Evolutionary conservation across 2,329 filamentous ascomycete species (phyloP).

Genomic region (Stachybotrys echinatus): DNA sequence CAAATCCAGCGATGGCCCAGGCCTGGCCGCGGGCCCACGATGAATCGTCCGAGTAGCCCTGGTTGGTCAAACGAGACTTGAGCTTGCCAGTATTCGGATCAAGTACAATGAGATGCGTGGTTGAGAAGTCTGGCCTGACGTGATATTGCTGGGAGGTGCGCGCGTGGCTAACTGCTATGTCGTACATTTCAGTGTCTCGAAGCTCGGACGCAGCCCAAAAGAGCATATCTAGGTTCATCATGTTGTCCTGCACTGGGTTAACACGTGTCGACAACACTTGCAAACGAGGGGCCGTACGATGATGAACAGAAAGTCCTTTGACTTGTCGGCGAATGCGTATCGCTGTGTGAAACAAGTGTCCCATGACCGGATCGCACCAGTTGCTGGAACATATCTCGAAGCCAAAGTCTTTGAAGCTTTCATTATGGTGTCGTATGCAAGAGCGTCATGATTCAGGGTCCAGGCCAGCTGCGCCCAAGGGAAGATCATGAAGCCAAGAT

Average conservation of each 20-base stretch:
- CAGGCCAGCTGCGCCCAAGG: slow-evolving; percentile 31
- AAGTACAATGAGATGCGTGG: slow-evolving; percentile 40
- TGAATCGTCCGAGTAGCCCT: slow-evolving; percentile 36
- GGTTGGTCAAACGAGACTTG: slow-evolving; percentile 38
- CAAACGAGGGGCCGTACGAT: slow-evolving; percentile 23
- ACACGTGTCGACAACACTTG: not conserved
- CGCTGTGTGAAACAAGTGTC: slow-evolving; percentile 34
- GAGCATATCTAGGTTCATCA: slow-evolving; percentile 36
- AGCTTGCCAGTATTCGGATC: slow-evolving; percentile 31
- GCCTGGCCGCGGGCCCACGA: slow-evolving; percentile 44
- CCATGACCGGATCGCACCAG: slow-evolving; percentile 35
- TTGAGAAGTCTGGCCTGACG: slow-evolving; percentile 30
- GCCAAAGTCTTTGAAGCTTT: slow-evolving; percentile 29
- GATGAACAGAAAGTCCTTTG: slow-evolving; percentile 32
- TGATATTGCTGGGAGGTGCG: slow-evolving; percentile 31
- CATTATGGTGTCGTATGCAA: slow-evolving; percentile 26
- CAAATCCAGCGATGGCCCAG: slow-evolving; percentile 43
- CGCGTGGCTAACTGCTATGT: slow-evolving; percentile 33
- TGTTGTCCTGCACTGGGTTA: slow-evolving; percentile 22
- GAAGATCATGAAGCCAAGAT: slow-evolving; percentile 37
- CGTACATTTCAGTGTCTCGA: slow-evolving; percentile 20
- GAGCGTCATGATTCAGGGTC: slow-evolving; percentile 30
- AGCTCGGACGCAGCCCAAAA: slow-evolving; percentile 32
- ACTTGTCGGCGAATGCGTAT: slow-evolving; percentile 28
- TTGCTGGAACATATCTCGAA: slow-evolving; percentile 25